Base-by-base conservation (phyloP, 2,329 filamentous ascomycete species). In the Chaetomiaceae sp. region DNA sequence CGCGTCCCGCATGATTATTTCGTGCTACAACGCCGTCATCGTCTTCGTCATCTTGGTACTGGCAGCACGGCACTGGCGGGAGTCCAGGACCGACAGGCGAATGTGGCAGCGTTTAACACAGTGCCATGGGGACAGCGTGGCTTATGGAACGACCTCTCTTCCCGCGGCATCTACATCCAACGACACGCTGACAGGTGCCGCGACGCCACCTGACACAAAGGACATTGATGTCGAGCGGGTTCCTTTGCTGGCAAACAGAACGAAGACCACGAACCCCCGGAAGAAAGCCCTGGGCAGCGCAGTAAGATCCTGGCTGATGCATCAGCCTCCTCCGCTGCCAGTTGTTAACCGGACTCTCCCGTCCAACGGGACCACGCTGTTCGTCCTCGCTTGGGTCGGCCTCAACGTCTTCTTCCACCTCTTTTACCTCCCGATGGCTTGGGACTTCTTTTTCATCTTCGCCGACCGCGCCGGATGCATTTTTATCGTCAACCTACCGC, bases 321-420 rank as follows among this genome's bases (percentile, higher is more conserved):
- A 82, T 52, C 82, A 85, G 59, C 82, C 82, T 13, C 65, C 59
- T 14, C 74, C 75, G 0, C 68, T 85, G 12, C 79, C 78, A 0
- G n/a, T 82, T 20, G 53, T 84, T 59, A 75, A 81, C 62, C 79
- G 78, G 48, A 65, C 67, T 1, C 68, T 83, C 3, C 81, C 82
- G 0, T 73, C 77, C 6, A 85, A 85, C 57, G 73, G 70, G 5
- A 76, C 75, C 0, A 76, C 77, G 0, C 55, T 84, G 5, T 65
- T 77, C 43, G 68, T 85, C 31, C 52, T 76, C 4, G 60, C 67
- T 8, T 79, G 81, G 63, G 40, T 82, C 5, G 70, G 61, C 7
- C 62, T 85, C 9, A 84, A 82, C 55, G 34, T 78, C 23, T 83
- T 83, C 62, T 82, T 79, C 62, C 73, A 77, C 27, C 61, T 83